Evolutionary conservation across 192 early-diverging fungal genomes (phyloP).

Genomic region (Gigaspora rosea): DNA sequence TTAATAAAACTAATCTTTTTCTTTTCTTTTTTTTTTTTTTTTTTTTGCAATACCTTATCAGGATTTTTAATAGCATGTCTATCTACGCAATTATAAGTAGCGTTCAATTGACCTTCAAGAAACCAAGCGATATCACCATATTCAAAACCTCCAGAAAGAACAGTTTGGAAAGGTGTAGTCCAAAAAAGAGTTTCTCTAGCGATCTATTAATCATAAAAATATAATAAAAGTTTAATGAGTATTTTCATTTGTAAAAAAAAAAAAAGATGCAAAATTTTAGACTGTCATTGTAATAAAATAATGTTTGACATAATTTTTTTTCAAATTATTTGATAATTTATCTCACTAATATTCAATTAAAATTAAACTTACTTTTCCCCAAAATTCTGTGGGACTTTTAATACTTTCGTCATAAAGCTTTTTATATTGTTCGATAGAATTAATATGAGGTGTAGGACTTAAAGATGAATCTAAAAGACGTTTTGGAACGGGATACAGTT

Average conservation of each 20-base stretch:
- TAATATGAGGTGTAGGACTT: conserved; percentile 69
- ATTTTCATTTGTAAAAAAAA: not conserved
- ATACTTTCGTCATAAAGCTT: conserved; percentile 79
- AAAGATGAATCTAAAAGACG: conserved; percentile 51
- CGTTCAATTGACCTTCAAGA: conserved; percentile 87
- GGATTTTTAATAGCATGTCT: conserved; percentile 82
- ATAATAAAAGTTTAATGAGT: not conserved
- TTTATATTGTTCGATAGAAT: conserved; percentile 78
- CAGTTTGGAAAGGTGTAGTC: conserved; percentile 76
- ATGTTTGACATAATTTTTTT: too few species aligned
- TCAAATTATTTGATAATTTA: too few species aligned
- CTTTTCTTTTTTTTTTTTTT: too few species aligned
- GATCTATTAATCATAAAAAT: conserved; percentile 41
- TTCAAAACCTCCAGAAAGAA: conserved; percentile 71
- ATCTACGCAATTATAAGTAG: conserved; percentile 95
- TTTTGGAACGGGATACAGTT: conserved; percentile 56
- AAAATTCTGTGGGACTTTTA: conserved; percentile 40
- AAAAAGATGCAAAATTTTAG: too few species aligned
- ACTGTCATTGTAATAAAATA: too few species aligned
- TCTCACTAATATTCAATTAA: too few species aligned
- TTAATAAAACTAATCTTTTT: conserved; percentile 31
- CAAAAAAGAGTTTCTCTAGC: conserved; percentile 81
- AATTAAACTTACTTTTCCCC: conserved; percentile 58
- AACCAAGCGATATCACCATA: conserved; percentile 95
- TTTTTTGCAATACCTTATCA: conserved; percentile 52